Evolutionary conservation across 176 grass and related monocot species (phyloP).

Genomic region (Lolium perenne): DNA sequence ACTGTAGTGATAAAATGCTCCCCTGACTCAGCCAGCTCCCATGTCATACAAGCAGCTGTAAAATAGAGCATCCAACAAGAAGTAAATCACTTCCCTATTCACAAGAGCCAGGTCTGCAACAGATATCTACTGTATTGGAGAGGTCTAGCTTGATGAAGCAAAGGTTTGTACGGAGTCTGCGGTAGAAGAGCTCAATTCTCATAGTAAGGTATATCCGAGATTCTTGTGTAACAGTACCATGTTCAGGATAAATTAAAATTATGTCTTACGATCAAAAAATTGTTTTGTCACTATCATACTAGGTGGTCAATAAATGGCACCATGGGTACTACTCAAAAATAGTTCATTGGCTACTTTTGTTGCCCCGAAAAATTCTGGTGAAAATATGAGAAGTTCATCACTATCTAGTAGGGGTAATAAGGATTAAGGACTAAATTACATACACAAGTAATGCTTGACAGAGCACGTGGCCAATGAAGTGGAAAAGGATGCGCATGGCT

Average conservation of each 20-base stretch:
- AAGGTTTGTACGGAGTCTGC: neutral
- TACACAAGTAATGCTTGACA: neutral
- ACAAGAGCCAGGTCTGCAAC: neutral
- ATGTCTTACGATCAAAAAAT: neutral
- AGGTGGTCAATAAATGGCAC: neutral
- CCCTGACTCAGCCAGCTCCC: conserved; percentile 96
- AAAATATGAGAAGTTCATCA: conserved; percentile 5
- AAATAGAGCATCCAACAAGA: conserved; percentile 30
- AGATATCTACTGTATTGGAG: neutral
- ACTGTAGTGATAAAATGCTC: conserved; percentile 90
- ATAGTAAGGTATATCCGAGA: neutral
- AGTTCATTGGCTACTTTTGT: neutral
- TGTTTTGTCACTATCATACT: conserved; percentile 9
- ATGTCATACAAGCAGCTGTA: conserved; percentile 98
- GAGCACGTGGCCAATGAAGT: neutral
- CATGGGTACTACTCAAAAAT: neutral
- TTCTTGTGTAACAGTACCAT: conserved; percentile 2
- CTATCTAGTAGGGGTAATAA: neutral
- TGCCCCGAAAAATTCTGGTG: neutral
- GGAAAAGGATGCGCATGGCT: neutral
- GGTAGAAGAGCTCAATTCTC: conserved; percentile 18
- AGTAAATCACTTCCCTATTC: conserved; percentile 13
- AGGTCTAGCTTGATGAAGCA: neutral
- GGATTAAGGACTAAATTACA: neutral
- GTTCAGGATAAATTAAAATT: conserved; percentile 13